Percentiles rank a stretch among this genome's conserved stretches.
Evolutionary conservation across 441 rosid species (phyloP).

Genomic region (Sinapis alba): DNA sequence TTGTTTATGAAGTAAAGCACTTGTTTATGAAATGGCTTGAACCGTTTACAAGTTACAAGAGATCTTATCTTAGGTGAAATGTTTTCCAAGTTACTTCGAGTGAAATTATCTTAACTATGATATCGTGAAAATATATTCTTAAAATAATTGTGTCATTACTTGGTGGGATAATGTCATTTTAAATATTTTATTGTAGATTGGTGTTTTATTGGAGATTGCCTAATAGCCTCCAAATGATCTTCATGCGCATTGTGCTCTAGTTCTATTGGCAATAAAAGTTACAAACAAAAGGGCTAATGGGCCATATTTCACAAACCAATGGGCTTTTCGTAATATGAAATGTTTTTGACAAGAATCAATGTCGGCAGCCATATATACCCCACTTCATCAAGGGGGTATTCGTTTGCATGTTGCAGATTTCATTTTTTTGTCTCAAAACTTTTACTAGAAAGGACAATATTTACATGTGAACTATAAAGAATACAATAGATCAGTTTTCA

Average conservation of each 20-base stretch:
- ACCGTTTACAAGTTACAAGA: background rate
- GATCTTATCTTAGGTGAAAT: background rate
- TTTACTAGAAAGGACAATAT: background rate
- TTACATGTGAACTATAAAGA: background rate
- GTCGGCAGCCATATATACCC: background rate
- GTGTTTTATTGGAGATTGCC: too few relatives aligned
- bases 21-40: constrained; percentile 21
- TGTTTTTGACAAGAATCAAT: background rate
- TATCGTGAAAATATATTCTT: too few relatives aligned
- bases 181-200: too few relatives aligned
- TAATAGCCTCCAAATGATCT: too few relatives aligned
- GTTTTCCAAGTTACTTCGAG: too few relatives aligned
- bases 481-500: background rate
- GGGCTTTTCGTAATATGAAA: background rate
- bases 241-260: too few relatives aligned
- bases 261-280: background rate
- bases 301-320: background rate
- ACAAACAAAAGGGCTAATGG: background rate
- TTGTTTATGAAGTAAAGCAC: background rate
- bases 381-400: background rate
- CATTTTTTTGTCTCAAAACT: background rate
- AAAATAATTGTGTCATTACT: too few relatives aligned
- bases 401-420: background rate
- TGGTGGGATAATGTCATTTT: too few relatives aligned
- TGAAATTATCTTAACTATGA: too few relatives aligned